Evolutionary conservation across 2,329 filamentous ascomycete species (phyloP), one percentile per base, ranked within the genome.

Genomic region (Alternaria sp.): DNA sequence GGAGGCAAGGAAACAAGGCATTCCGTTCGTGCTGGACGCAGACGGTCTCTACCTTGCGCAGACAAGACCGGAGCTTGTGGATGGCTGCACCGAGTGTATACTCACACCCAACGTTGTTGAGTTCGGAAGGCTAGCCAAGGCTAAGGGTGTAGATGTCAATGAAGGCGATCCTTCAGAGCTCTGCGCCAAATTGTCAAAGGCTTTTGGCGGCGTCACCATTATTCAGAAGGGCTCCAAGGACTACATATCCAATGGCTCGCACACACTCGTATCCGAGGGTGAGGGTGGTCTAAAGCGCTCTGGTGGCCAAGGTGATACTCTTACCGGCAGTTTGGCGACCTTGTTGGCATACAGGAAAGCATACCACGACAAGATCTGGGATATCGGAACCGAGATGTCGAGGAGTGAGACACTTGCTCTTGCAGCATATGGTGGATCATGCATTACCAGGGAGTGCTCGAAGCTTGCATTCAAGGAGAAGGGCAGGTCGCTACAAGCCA

Each of bases 61-160:
- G 71, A 89, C 87, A 30, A 82, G 90, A 51, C 94, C 93, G 0
- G 89, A 89, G 34, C 81, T 98, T 1, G 87, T 99, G 1, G 85
- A 87, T 22, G 94, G 93, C 0, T 98, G 94, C 81, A 85, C 84
- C 48, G 87, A 92, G 62, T 96, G 92, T 54, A 92, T 99, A 54
- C 81, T 99, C 59, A 99, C 95, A 43, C 95, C 95, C 1, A 99
- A 99, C 66, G 91, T 97, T 0, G 93, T 97, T 5, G 95, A 99
- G 78, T 98, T 98, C 75, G 89, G 86, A 2, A 85, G 94, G 12
- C 79, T 99, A 43, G 94, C 93, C 60, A 90, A 93, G 78, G 85
- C 88, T 2, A 84, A 95, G 60, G 87, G 88, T 3, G 82, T 97
- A 55, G 86, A 93, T 61, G 83, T 86, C 0, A 76, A 81, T 27